phyloP scores from a whole-genome alignment of 306 rosid genomes.

The Sicyos edulis region DNA sequence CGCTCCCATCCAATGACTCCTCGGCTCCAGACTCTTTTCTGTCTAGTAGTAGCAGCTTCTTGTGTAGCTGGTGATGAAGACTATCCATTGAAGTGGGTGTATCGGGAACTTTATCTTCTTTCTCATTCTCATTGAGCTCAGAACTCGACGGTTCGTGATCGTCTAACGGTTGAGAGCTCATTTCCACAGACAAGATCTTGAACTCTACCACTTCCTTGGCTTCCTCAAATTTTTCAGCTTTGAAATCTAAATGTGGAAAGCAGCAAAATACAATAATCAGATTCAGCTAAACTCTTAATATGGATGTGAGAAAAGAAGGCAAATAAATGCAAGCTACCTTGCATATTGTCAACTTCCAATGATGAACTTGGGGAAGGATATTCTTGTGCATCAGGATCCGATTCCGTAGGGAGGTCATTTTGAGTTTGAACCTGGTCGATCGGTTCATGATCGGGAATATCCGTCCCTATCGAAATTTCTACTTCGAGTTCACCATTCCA shows the following conservation, averaged over 20 bases:
- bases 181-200: constrained; percentile 42
- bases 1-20: constrained; percentile 79
- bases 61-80: constrained; percentile 47
- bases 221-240: not conserved
- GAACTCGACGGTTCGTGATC: constrained; percentile 28
- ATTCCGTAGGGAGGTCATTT: constrained; percentile 23
- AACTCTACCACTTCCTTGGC: constrained; percentile 46
- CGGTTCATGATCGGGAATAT: constrained; percentile 77
- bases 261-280: constrained; percentile 5
- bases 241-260: constrained; percentile 27
- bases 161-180: constrained; percentile 28
- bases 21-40: constrained; percentile 68
- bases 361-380: constrained; percentile 48
- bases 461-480: constrained; percentile 75
- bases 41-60: constrained; percentile 53
- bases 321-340: constrained; percentile 35
- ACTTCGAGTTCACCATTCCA: constrained; percentile 52
- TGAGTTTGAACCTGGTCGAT: constrained; percentile 52
- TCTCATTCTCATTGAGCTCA: constrained; percentile 45
- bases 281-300: not conserved
- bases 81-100: constrained; percentile 68
- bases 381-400: constrained; percentile 32
- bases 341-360: constrained; percentile 29
- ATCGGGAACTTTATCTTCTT: constrained; percentile 69
- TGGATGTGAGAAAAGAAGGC: constrained; percentile 2